Base-by-base conservation (phyloP, 495 filamentous ascomycete species). In the Astrothelium subdiscretum region DNA sequence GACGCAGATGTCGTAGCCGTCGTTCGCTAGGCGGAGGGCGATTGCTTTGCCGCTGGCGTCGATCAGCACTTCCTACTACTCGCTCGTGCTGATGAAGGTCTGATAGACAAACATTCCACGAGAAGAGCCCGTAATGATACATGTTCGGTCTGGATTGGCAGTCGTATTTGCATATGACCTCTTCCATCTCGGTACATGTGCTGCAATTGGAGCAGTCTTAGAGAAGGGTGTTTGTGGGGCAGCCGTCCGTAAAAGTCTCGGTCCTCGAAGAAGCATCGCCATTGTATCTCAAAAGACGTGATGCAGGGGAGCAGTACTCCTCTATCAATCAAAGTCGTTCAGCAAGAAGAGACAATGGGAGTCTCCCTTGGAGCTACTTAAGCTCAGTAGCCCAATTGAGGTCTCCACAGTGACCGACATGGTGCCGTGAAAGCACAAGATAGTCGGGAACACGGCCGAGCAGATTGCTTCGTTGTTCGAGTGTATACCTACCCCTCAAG, bases 1-100 rank as follows among this genome's bases (percentile, higher is more conserved):
- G 58, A 85, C 73, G 59, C 81, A 84, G 51, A 87, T 71, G 63
- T 81, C 71, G 69, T 85, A 87, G 59, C 83, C 82, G 52, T 86
- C 82, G 38, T 74, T 68, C 27, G 81, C 81, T 10, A 87, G 77
- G 10, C 83, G 79, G 26, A 81, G 70, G 32, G 83, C 83, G 42
- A 85, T 85, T 29, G 82, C 80, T 67, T 80, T 80, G 29, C 84
- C 84, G 57, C 76, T 80, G 59, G 20, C 8, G 32, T 4, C 12
- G 32, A 54, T 59, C 11, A 38, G 63, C 31, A 54, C 35, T 48
- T 62, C 35, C 26, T 13, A 59, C 26, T 13, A 59, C 0, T 42
- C 26, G 15, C 4, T 26, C 40, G 38, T 4, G 4, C 22, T 31
- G 6, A 5, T 22, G 29, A 8, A 29, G 22, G 4, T 5, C 12